Conservation (phyloP, 495 filamentous ascomycete species). For the Hypoxylon lienhwacheense region DNA sequence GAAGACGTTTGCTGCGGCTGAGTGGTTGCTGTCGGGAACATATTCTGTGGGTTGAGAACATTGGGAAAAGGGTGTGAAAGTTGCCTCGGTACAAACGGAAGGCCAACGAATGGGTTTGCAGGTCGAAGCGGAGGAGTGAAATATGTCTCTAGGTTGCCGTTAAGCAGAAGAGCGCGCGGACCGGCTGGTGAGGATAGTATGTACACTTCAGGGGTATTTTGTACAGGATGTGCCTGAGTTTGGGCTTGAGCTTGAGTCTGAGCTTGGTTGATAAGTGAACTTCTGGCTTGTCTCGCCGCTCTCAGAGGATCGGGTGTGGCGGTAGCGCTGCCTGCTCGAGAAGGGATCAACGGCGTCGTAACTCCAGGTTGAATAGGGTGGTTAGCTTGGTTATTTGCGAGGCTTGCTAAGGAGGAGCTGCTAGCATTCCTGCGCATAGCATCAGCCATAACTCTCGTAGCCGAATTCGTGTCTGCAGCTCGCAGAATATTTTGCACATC, state of each 20-base stretch:
- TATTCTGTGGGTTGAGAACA: slow-evolving; percentile 7
- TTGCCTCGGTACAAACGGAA: slow-evolving; percentile 15
- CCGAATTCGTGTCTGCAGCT: slow-evolving; percentile 46
- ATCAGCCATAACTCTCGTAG: slow-evolving; percentile 45
- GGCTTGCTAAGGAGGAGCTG: slow-evolving; percentile 43
- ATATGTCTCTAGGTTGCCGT: slow-evolving; percentile 47
- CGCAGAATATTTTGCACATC: slow-evolving; percentile 48
- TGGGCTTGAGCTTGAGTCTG: no score
- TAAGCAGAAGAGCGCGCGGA: slow-evolving; percentile 61
- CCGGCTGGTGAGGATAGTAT: slow-evolving; percentile 63
- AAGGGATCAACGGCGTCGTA: slow-evolving; percentile 45
- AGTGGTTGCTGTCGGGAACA: slow-evolving; percentile 6
- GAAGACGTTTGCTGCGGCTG: slow-evolving; percentile 17
- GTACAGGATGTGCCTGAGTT: slow-evolving; percentile 19
- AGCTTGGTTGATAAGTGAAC: slow-evolving; percentile 11
- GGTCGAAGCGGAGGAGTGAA: slow-evolving; percentile 40
- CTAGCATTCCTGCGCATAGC: slow-evolving; percentile 54
- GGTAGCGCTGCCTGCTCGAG: slow-evolving; percentile 43
- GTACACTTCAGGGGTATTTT: slow-evolving; percentile 55
- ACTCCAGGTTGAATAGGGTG: slow-evolving; percentile 47
- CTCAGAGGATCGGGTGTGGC: slow-evolving; percentile 47
- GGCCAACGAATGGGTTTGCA: slow-evolving; percentile 8
- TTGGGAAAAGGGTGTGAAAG: slow-evolving; percentile 5
- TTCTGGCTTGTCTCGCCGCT: slow-evolving; percentile 29
- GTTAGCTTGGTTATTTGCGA: slow-evolving; percentile 35